These are phyloP conservation scores for Yamadazyma dushanensis DNA, from an alignment of 1,139 yeast species.

Conservation along the genomic window DNA sequence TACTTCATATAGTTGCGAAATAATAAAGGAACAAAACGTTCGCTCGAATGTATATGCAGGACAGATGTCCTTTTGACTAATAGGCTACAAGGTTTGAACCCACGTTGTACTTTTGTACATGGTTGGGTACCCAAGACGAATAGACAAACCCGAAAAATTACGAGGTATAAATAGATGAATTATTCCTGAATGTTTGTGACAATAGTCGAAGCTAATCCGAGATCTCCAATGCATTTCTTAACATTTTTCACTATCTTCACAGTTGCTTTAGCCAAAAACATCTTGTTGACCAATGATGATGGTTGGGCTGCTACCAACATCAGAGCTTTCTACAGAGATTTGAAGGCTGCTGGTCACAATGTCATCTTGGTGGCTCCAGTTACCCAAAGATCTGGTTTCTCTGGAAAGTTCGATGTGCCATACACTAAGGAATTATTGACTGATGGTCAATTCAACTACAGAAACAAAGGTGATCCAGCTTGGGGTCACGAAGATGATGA, in stretches of 20 bases:
- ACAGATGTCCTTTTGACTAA: not conserved
- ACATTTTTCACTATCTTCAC: conserved; percentile 14
- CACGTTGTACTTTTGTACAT: not conserved
- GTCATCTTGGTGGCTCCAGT: conserved; percentile 60
- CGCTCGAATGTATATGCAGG: not conserved
- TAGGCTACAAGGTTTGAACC: no score
- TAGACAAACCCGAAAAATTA: not conserved
- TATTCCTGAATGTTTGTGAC: no score
- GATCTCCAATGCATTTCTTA: conserved; percentile 13
- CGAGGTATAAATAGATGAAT: conserved; percentile 1
- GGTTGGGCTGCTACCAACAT: conserved; percentile 60
- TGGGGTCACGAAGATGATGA: conserved; percentile 49
- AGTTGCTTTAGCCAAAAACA: conserved; percentile 38
- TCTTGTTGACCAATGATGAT: conserved; percentile 60
- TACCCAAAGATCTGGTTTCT: conserved; percentile 59
- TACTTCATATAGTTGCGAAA: no score
- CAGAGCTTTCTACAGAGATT: conserved; percentile 57
- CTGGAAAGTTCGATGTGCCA: conserved; percentile 54
- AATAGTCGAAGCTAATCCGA: not conserved
- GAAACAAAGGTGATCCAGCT: conserved; percentile 43
- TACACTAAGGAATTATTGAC: conserved; percentile 37
- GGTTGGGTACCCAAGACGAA: not conserved
- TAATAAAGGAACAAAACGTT: no score
- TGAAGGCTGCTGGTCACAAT: conserved; percentile 54
- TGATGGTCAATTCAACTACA: conserved; percentile 45